Evolutionary conservation across 148 eudicot genomes (phyloP), one percentile per base, ranked within the genome.

Genomic region (Rheum nobile): DNA sequence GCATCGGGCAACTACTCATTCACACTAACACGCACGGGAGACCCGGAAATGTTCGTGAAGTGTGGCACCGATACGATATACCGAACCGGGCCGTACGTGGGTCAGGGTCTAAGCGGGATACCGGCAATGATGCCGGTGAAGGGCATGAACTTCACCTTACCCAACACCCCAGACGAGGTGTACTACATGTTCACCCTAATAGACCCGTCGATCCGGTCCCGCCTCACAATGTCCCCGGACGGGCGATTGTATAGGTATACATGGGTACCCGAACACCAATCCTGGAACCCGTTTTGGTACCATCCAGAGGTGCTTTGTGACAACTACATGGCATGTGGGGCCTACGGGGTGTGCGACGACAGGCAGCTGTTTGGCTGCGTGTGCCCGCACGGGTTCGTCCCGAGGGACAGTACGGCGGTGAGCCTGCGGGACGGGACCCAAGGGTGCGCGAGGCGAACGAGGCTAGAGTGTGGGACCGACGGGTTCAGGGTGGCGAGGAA

Each of bases 251-350:
- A 41, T 6, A 6, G 47, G 9, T 38, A 71, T 54, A 41, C 69
- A 0, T 91, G 95, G 95, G 84, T 85, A 59, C 81, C 86, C 1
- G 42, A 76, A 0, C 61, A 38, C 1, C 42, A 59, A 2, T 1
- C 31, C 1, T 94, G 98, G 98, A 75, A 17, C 16, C 11, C 9
- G 0, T 94, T 77, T 67, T 91, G 95, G 98, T 84, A 82, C 22
- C 91, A 88, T 0, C 86, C 86, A 26, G 69, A 74, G 1, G 98
- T 89, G 24, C 86, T 79, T 43, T 94, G 97, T 47, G 97, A 94
- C 21, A 29, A 8, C 0, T 93, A 84, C 26, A 72, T 70, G 13
- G 78, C 46, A 11, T 94, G 98, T 44, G 97, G 97, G 0, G 72
- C 73, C 2, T 82, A 75, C 3, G 85, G 87, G 0, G 35, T 88